Conservation (phyloP, 2,329 filamentous ascomycete genomes). For the Colletotrichum somersetense region DNA sequence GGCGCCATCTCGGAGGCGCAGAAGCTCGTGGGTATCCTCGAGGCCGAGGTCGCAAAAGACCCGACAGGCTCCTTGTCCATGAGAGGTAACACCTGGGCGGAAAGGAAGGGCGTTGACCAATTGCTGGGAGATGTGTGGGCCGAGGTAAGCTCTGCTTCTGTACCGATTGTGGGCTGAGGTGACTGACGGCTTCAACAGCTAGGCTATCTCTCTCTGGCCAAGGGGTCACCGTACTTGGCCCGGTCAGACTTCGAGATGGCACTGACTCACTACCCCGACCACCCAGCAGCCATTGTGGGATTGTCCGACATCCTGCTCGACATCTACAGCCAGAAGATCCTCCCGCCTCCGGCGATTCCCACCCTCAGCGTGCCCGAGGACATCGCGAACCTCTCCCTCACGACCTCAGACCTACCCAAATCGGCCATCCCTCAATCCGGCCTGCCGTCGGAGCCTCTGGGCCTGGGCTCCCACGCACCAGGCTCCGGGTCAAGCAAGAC, state of each 20-base stretch:
- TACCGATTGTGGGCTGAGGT: background rate
- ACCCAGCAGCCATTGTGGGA: constrained; percentile 83
- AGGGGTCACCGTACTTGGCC: constrained; percentile 74
- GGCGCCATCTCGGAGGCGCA: constrained; percentile 86
- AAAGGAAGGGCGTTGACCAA: constrained; percentile 84
- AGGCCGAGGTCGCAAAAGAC: constrained; percentile 74
- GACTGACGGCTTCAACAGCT: constrained; percentile 62
- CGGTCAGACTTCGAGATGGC: constrained; percentile 85
- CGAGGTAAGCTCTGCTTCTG: constrained; percentile 70
- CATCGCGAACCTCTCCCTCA: constrained; percentile 38
- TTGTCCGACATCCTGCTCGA: constrained; percentile 89
- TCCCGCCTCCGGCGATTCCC: constrained; percentile 68
- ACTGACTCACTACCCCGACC: constrained; percentile 82
- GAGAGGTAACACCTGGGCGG: constrained; percentile 79
- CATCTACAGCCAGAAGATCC: constrained; percentile 78
- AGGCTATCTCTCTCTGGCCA: constrained; percentile 74
- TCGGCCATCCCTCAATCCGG: constrained; percentile 27
- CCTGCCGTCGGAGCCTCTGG: constrained; percentile 62
- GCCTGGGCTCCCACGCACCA: constrained; percentile 52
- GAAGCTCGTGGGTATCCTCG: constrained; percentile 79
- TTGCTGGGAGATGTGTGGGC: constrained; percentile 86
- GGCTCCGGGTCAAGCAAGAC: constrained; percentile 37
- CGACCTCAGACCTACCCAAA: constrained; percentile 27
- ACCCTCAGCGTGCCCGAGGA: constrained; percentile 53
- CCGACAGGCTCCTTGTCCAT: constrained; percentile 73